These are phyloP conservation scores for Penicillium sumatraense DNA, from an alignment of 2,329 filamentous ascomycete species.

Conservation along the genomic window DNA sequence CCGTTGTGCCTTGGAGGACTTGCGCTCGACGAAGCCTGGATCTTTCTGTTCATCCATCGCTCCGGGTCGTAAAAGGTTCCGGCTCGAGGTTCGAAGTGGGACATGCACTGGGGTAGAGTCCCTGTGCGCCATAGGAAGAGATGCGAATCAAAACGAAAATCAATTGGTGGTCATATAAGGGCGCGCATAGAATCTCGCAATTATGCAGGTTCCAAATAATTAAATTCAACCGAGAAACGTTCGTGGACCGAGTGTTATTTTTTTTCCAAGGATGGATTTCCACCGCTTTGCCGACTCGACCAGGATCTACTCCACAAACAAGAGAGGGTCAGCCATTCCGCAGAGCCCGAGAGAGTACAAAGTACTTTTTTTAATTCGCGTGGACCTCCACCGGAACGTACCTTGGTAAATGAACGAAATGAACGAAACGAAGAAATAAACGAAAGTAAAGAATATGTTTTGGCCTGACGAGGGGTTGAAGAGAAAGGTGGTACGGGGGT, in stretches of 20 bases:
- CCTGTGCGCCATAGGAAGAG: conserved; percentile 17
- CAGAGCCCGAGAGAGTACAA: not conserved
- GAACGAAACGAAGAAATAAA: not conserved
- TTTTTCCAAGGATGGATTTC: not conserved
- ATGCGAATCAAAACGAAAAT: not conserved
- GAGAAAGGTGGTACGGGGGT: not conserved
- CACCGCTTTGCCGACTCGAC: not conserved
- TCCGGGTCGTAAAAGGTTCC: conserved; percentile 11
- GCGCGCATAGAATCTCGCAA: not conserved
- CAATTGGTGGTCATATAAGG: conserved; percentile 12
- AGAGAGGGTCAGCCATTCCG: conserved; percentile 10
- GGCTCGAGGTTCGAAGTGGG: conserved; percentile 29
- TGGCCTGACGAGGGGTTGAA: not conserved
- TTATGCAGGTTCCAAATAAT: not conserved
- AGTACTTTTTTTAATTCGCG: not conserved
- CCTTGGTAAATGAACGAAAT: not conserved
- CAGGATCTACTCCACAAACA: conserved; percentile 16
- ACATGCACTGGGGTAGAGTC: conserved; percentile 23
- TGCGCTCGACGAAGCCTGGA: conserved; percentile 21
- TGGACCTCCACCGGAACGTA: conserved; percentile 7
- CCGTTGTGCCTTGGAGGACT: conserved; percentile 36
- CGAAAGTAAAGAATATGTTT: not conserved
- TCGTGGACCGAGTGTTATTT: not conserved
- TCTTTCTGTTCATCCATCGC: conserved; percentile 27
- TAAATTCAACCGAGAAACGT: not conserved